These are phyloP conservation scores for Raffaelea ambrosiae DNA, from an alignment of 2,329 filamentous ascomycete genomes.

Conservation along the genomic window DNA sequence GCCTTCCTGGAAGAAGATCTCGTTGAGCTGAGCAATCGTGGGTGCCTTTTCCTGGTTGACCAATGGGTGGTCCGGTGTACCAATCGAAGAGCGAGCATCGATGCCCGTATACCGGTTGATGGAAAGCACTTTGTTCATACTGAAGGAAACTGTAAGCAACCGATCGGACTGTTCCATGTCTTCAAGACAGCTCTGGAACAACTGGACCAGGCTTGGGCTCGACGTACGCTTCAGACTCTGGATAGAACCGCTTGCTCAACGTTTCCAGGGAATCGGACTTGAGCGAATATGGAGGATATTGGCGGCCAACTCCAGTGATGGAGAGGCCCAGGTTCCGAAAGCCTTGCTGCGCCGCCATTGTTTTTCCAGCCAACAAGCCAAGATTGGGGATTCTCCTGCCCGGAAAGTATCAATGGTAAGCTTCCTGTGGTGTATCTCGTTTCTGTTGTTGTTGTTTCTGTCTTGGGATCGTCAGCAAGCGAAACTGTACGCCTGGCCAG, in stretches of 20 bases:
- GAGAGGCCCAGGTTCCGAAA: slow-evolving; percentile 49
- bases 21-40: slow-evolving; percentile 46
- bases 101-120: slow-evolving; percentile 60
- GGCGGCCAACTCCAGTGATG: slow-evolving; percentile 48
- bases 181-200: no score
- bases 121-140: slow-evolving; percentile 53
- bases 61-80: slow-evolving; percentile 49
- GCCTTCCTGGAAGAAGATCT: slow-evolving; percentile 47
- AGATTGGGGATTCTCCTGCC: no score
- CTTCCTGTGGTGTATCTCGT: no score
- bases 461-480: no score
- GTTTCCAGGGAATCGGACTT: slow-evolving; percentile 40
- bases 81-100: slow-evolving; percentile 53
- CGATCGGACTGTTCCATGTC: background rate
- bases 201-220: no score
- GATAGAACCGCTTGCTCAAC: slow-evolving; percentile 48
- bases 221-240: slow-evolving; percentile 49
- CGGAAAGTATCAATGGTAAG: no score
- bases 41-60: slow-evolving; percentile 48
- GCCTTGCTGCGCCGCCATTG: slow-evolving; percentile 32
- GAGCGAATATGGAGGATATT: slow-evolving; percentile 52
- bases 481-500: no score
- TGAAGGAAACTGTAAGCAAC: slow-evolving; percentile 18
- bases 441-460: no score
- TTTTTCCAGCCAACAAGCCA: background rate